phyloP scores from a whole-genome alignment of 257 asterid genomes.

The Coffea eugenioides region DNA sequence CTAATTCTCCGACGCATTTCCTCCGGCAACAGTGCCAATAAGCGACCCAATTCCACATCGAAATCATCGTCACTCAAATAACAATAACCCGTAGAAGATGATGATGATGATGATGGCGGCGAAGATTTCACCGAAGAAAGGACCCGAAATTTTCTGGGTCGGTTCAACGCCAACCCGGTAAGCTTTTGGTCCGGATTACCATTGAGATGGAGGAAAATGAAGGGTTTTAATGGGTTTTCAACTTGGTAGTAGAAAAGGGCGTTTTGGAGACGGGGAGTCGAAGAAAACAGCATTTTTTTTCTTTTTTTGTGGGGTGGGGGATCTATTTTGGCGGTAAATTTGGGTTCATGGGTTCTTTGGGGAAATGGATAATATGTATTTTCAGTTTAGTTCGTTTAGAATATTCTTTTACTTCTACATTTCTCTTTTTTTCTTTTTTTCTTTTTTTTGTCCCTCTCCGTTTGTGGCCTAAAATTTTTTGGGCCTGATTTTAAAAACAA shows the following conservation, averaged over 20 bases:
- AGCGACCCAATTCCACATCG: conserved; percentile 63
- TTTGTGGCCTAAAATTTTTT: no score
- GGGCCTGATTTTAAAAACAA: not conserved
- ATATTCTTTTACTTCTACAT: not conserved
- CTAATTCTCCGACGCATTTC: conserved; percentile 67
- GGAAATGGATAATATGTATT: conserved; percentile 4
- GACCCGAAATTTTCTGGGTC: conserved; percentile 16
- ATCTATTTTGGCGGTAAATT: conserved; percentile 29
- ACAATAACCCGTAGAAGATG: conserved; percentile 13
- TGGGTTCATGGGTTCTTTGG: not conserved
- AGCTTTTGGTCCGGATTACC: conserved; percentile 1
- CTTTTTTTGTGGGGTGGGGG: no score
- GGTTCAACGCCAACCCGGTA: not conserved
- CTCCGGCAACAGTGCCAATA: conserved; percentile 74
- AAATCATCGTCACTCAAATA: conserved; percentile 50
- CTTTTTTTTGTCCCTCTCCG: no score
- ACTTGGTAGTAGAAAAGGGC: conserved; percentile 7
- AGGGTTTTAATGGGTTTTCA: conserved; percentile 1
- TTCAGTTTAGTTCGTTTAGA: not conserved
- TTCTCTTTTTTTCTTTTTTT: not conserved
- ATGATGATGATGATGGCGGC: not conserved
- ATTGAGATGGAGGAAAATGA: not conserved
- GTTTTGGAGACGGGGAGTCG: conserved; percentile 13
- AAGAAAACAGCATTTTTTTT: conserved; percentile 21
- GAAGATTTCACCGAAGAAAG: conserved; percentile 10